Percentiles rank a stretch among this genome's conserved stretches.
phyloP scores from a whole-genome alignment of 305 asterid species.

The Fraxinus paxiana region DNA sequence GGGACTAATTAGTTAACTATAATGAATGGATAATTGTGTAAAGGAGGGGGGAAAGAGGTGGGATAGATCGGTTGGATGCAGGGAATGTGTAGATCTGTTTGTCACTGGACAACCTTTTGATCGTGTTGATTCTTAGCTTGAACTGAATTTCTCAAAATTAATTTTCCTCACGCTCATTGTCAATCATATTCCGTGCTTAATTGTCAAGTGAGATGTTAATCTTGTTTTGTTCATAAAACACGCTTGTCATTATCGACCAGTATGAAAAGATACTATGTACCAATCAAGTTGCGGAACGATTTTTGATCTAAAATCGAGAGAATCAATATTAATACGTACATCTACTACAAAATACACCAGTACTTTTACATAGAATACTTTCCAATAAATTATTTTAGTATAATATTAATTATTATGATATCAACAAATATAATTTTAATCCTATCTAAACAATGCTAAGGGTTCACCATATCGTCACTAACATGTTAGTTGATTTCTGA shows the following conservation, averaged over 20 bases:
- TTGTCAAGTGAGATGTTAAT: background rate
- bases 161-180: background rate
- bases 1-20: background rate
- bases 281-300: background rate
- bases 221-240: background rate
- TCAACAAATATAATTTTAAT: background rate
- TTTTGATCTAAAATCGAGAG: background rate
- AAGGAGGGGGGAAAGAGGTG: background rate
- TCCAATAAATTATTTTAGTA: background rate
- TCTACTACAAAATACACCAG: background rate
- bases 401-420: background rate
- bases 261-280: background rate
- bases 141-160: background rate
- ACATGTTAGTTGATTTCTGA: background rate
- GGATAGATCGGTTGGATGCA: slow-evolving; percentile 42
- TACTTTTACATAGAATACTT: background rate
- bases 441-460: background rate
- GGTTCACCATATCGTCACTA: background rate
- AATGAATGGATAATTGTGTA: slow-evolving; percentile 17
- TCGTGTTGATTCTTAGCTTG: background rate
- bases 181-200: background rate
- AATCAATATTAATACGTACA: background rate
- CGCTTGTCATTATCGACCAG: background rate
- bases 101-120: background rate
- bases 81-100: slow-evolving; percentile 74